Conservation (phyloP, 176 grass and related monocot genomes). For the Elymus sibiricus region DNA sequence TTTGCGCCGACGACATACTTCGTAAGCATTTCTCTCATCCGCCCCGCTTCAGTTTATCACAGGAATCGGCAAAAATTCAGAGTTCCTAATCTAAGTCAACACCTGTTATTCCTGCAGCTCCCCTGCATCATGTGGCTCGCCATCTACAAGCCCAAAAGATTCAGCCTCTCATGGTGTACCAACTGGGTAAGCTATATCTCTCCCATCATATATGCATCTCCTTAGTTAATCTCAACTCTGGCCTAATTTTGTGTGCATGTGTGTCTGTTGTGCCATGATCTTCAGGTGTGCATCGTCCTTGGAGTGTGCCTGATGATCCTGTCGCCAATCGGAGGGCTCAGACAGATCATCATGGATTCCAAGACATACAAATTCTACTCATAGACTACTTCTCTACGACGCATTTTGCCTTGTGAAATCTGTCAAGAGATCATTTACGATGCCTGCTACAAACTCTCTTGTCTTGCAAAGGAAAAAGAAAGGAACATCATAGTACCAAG, state of each 20-base stretch:
- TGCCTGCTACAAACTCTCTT: background rate
- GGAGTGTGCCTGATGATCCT: constrained; percentile 69
- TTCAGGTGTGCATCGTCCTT: constrained; percentile 81
- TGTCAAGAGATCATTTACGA: background rate
- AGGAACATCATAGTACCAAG: background rate
- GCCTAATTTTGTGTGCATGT: background rate
- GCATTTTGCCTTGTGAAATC: background rate
- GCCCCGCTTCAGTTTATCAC: background rate
- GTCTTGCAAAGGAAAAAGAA: background rate
- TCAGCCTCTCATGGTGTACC: constrained; percentile 69
- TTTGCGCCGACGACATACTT: constrained; percentile 91
- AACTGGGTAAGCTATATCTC: constrained; percentile 57
- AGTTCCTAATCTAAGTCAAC: background rate
- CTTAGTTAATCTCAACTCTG: background rate
- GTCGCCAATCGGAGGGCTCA: constrained; percentile 70
- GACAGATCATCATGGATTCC: constrained; percentile 53
- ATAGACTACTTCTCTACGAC: background rate
- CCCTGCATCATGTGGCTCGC: constrained; percentile 88
- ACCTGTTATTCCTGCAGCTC: constrained; percentile 43
- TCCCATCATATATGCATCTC: background rate
- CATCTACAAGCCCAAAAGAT: constrained; percentile 78
- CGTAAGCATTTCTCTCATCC: constrained; percentile 29
- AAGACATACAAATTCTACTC: constrained; percentile 67
- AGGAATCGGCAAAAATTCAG: background rate
- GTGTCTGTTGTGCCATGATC: background rate